Conservation (phyloP, 768 basidiomycete genomes). For the Gloeostereum incarnatum region DNA sequence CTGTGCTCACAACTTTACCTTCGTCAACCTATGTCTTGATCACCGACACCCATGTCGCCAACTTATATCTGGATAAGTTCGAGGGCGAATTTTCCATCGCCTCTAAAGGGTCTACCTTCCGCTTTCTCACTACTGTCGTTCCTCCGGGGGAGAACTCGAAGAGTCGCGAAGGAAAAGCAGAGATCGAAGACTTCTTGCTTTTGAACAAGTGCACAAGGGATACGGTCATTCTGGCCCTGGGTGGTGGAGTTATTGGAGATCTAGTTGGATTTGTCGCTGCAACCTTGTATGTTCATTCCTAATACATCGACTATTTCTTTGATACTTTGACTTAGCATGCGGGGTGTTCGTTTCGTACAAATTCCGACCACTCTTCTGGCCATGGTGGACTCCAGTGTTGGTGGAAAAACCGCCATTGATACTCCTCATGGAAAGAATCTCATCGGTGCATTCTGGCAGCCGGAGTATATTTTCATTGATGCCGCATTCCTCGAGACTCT, state of each 20-base stretch:
- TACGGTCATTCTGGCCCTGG: constrained; percentile 87
- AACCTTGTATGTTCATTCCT: constrained; percentile 66
- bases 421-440: constrained; percentile 98
- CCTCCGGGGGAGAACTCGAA: constrained; percentile 92
- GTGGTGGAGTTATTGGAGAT: constrained; percentile 97
- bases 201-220: constrained; percentile 85
- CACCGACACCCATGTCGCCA: constrained; percentile 87
- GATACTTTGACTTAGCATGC: constrained; percentile 62
- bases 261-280: constrained; percentile 94
- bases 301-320: constrained; percentile 5
- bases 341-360: constrained; percentile 91
- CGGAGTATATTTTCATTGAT: constrained; percentile 95
- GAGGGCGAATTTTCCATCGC: constrained; percentile 48
- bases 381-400: constrained; percentile 98
- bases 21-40: constrained; percentile 87
- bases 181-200: constrained; percentile 89
- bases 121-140: constrained; percentile 74
- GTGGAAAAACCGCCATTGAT: constrained; percentile 99
- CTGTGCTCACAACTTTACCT: constrained; percentile 58
- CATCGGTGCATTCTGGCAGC: constrained; percentile 98
- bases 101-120: constrained; percentile 19
- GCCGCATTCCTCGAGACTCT: constrained; percentile 92
- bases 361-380: constrained; percentile 94
- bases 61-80: constrained; percentile 66
- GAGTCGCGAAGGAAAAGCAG: constrained; percentile 83